A percentile compares a stretch with the other conserved stretches of the same genome.
phyloP scores from a whole-genome alignment of 306 rosid genomes.

The Malus asiatica region DNA sequence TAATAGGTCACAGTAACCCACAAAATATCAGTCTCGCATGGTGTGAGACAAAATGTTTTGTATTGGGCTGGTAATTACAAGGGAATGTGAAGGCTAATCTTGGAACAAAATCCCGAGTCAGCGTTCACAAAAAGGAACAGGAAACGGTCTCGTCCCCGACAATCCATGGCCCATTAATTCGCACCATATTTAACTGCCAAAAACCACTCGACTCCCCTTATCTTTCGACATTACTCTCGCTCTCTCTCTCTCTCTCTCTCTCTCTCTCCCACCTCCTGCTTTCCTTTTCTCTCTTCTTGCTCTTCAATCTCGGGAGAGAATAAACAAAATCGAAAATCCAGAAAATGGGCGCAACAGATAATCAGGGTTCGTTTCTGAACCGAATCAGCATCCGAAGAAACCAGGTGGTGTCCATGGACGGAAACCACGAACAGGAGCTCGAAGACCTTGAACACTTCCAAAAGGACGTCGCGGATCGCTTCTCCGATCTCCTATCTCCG shows the following conservation, averaged over 20 bases:
- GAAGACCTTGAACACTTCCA: constrained; percentile 89
- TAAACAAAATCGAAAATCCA: neutral
- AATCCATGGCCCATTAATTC: constrained; percentile 25
- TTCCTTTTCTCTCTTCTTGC: neutral
- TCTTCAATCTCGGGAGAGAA: neutral
- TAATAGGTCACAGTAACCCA: too few species aligned
- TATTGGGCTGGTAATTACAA: neutral
- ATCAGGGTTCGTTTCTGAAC: constrained; percentile 78
- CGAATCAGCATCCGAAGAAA: constrained; percentile 86
- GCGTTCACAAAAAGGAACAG: constrained; percentile 18
- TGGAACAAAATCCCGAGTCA: constrained; percentile 12
- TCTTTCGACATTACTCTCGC: neutral
- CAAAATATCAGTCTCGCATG: too few species aligned
- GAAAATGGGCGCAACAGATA: constrained; percentile 71
- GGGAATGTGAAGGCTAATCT: neutral
- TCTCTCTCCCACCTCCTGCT: neutral
- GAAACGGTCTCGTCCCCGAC: constrained; percentile 36
- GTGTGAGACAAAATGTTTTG: neutral
- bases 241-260: neutral
- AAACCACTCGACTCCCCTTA: neutral
- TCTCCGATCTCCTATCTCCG: constrained; percentile 45
- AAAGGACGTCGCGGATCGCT: constrained; percentile 58
- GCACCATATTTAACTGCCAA: constrained; percentile 23
- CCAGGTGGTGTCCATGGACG: constrained; percentile 85
- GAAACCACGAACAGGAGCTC: constrained; percentile 59